A percentile compares a stretch with the other conserved stretches of the same genome.
phyloP scores from a whole-genome alignment of 257 asterid species.

The Prunella vulgaris region DNA sequence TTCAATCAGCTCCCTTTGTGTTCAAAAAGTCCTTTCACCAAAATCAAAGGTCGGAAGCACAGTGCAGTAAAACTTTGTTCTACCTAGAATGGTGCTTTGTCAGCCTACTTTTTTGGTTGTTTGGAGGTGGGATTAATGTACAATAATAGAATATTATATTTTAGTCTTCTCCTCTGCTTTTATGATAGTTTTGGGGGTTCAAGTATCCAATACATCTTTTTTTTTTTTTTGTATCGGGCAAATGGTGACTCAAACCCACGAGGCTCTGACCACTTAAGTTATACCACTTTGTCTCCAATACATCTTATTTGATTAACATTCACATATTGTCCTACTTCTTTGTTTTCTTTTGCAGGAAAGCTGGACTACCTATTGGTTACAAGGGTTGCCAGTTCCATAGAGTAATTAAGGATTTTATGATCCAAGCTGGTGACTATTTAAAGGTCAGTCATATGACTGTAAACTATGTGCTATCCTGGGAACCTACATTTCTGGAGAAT shows the following conservation, averaged over 20 bases:
- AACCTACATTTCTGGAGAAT: neutral
- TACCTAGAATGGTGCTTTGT: neutral
- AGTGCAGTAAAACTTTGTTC: neutral
- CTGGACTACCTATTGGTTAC: constrained; percentile 81
- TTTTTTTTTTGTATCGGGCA: too few relatives aligned
- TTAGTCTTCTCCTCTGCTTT: neutral
- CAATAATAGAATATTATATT: neutral
- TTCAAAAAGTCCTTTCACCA: neutral
- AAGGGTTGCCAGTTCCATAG: constrained; percentile 91
- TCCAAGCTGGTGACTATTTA: constrained; percentile 95
- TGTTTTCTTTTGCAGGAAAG: constrained; percentile 54
- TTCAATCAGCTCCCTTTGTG: neutral
- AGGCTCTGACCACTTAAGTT: too few relatives aligned
- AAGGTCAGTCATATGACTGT: constrained; percentile 45
- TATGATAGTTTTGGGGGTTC: neutral
- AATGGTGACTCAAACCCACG: too few relatives aligned
- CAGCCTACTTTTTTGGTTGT: neutral
- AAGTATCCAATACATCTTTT: neutral
- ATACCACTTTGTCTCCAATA: too few relatives aligned
- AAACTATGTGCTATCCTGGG: neutral
- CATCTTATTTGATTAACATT: neutral
- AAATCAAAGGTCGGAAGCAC: neutral
- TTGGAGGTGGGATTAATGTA: neutral
- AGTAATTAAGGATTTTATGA: constrained; percentile 95
- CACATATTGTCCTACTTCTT: constrained; percentile 10